phyloP scores from a whole-genome alignment of 805 yeast genomes.

The Yarrowia porcina region DNA sequence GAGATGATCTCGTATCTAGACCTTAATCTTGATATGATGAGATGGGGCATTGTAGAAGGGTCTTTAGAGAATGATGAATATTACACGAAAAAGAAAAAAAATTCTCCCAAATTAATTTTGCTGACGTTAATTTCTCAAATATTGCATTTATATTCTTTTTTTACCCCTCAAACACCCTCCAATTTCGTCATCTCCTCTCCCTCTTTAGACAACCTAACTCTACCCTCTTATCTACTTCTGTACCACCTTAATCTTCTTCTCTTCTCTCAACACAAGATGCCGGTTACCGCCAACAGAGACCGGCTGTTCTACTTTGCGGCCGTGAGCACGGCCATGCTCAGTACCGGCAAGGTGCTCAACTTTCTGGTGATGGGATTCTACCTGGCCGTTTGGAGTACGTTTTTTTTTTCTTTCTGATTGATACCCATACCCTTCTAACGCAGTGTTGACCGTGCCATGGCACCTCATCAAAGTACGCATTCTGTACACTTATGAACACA shows the following conservation, averaged over 20 bases:
- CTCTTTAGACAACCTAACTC: background rate
- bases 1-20: background rate
- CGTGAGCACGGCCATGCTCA: background rate
- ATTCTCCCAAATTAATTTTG: no score
- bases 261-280: background rate
- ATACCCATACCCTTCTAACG: constrained; percentile 6
- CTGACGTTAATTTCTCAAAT: no score
- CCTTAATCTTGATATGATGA: no score
- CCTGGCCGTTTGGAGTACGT: background rate
- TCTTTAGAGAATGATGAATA: no score
- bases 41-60: no score
- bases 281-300: constrained; percentile 16
- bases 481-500: constrained; percentile 16
- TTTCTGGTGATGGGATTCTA: constrained; percentile 4
- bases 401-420: background rate
- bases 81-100: no score
- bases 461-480: constrained; percentile 20
- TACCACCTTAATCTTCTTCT: background rate
- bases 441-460: constrained; percentile 9
- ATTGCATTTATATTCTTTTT: no score
- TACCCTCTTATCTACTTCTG: background rate
- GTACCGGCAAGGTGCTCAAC: constrained; percentile 4
- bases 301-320: constrained; percentile 16
- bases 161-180: no score
- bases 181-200: background rate